Conservation (phyloP, 176 grass and related monocot genomes). For the Urochloa ruziziensis region DNA sequence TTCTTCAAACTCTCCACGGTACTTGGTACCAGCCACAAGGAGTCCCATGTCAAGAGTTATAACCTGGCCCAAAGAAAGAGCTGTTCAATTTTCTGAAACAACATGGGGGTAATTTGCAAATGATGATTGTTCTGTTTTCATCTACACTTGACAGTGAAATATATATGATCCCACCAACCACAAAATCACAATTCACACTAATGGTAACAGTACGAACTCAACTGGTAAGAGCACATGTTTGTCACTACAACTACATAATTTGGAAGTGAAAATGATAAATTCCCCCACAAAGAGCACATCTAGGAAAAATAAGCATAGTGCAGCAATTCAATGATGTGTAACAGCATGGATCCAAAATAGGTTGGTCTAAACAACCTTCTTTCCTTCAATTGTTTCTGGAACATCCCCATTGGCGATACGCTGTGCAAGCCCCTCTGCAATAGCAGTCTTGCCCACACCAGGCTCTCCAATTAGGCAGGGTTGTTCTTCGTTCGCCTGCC, state of each 20-base stretch:
- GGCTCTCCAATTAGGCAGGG: slow-evolving; percentile 92
- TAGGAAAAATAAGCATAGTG: too few relatives aligned
- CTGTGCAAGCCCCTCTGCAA: slow-evolving; percentile 93
- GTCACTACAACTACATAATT: too few relatives aligned
- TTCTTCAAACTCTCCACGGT: slow-evolving; percentile 99
- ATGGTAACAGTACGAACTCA: too few relatives aligned
- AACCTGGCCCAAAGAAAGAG: slow-evolving; percentile 44
- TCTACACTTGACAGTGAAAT: background rate
- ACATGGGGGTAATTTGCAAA: background rate
- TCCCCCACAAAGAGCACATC: too few relatives aligned
- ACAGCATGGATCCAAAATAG: too few relatives aligned
- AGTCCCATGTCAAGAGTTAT: slow-evolving; percentile 99
- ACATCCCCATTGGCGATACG: slow-evolving; percentile 87
- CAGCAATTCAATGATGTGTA: too few relatives aligned
- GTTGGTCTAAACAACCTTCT: slow-evolving; percentile 56
- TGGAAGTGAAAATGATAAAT: too few relatives aligned
- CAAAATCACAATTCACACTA: too few relatives aligned
- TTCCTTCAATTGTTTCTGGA: slow-evolving; percentile 99
- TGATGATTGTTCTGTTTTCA: background rate
- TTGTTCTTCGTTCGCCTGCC: slow-evolving; percentile 96
- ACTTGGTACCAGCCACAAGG: slow-evolving; percentile 97
- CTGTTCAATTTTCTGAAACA: background rate
- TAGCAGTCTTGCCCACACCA: slow-evolving; percentile 96
- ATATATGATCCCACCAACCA: background rate
- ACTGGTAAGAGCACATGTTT: too few relatives aligned